Evolutionary conservation across 2,329 filamentous ascomycete species (phyloP).

Genomic region (Ascochyta rabiei): DNA sequence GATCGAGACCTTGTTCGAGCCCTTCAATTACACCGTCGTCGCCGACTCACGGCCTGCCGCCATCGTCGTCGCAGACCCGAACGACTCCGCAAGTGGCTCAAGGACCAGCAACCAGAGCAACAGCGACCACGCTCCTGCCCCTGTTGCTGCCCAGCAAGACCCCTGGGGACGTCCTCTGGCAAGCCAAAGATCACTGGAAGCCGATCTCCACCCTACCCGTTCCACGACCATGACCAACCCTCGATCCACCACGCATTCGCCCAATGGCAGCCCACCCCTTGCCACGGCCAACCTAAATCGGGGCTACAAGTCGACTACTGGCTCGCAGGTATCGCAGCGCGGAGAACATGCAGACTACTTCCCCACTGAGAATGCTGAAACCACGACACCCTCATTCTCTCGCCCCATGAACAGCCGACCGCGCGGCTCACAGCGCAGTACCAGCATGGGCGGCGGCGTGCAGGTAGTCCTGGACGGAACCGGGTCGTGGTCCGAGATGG

Average conservation of each 20-base stretch:
- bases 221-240: slow-evolving; percentile 42
- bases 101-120: slow-evolving; percentile 45
- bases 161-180: slow-evolving; percentile 40
- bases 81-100: slow-evolving; percentile 38
- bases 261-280: slow-evolving; percentile 56
- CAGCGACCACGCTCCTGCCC: slow-evolving; percentile 41
- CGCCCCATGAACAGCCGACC: slow-evolving; percentile 54
- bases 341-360: slow-evolving; percentile 46
- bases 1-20: slow-evolving; percentile 92
- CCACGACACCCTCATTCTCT: slow-evolving; percentile 42
- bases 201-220: slow-evolving; percentile 46
- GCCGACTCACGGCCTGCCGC: slow-evolving; percentile 69
- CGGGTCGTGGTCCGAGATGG: slow-evolving; percentile 89
- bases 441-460: slow-evolving; percentile 80
- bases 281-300: slow-evolving; percentile 30
- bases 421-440: slow-evolving; percentile 70
- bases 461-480: slow-evolving; percentile 90
- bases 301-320: slow-evolving; percentile 21
- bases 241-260: slow-evolving; percentile 54
- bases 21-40: slow-evolving; percentile 91
- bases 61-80: slow-evolving; percentile 35
- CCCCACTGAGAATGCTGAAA: slow-evolving; percentile 38
- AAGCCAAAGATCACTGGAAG: slow-evolving; percentile 44
- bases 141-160: slow-evolving; percentile 40
- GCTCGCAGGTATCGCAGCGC: slow-evolving; percentile 44